A percentile compares a stretch with the other conserved stretches of the same genome.
These are phyloP conservation scores for Fremontodendron californicum DNA, from an alignment of 345 rosid genomes.

Conservation along the genomic window DNA sequence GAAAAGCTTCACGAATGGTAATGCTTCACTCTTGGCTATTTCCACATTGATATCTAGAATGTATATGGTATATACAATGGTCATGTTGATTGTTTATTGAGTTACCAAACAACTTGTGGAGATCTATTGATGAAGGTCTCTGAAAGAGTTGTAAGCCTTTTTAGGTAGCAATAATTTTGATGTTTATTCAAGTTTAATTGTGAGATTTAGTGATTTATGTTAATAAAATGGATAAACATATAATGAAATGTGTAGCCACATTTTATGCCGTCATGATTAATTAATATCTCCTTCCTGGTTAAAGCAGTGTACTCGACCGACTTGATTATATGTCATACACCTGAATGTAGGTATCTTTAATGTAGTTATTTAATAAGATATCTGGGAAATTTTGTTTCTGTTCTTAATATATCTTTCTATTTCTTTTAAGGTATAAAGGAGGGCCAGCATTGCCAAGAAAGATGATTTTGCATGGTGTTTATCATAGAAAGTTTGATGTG, in stretches of 20 bases:
- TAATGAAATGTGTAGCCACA: background rate
- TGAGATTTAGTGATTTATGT: background rate
- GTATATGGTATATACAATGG: background rate
- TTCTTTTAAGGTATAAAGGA: slow-evolving; percentile 67
- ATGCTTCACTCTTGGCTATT: slow-evolving; percentile 7
- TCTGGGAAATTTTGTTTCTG: background rate
- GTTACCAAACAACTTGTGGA: background rate
- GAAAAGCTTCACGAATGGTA: slow-evolving; percentile 76
- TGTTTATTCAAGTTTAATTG: background rate
- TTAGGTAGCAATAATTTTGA: background rate
- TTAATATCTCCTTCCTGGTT: background rate
- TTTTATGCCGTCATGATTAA: background rate
- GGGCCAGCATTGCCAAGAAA: slow-evolving; percentile 85
- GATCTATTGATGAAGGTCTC: background rate
- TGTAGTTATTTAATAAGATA: background rate
- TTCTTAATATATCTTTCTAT: slow-evolving; percentile 3
- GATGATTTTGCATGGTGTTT: slow-evolving; percentile 61
- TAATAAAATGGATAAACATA: background rate
- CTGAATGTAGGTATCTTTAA: background rate
- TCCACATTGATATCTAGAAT: background rate
- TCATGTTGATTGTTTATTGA: background rate
- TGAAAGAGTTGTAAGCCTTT: background rate
- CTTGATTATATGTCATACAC: background rate
- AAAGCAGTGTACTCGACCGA: background rate
- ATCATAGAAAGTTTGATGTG: slow-evolving; percentile 45